These are phyloP conservation scores for Heliophila coronopifolia DNA, from an alignment of 441 rosid genomes.

Conservation along the genomic window DNA sequence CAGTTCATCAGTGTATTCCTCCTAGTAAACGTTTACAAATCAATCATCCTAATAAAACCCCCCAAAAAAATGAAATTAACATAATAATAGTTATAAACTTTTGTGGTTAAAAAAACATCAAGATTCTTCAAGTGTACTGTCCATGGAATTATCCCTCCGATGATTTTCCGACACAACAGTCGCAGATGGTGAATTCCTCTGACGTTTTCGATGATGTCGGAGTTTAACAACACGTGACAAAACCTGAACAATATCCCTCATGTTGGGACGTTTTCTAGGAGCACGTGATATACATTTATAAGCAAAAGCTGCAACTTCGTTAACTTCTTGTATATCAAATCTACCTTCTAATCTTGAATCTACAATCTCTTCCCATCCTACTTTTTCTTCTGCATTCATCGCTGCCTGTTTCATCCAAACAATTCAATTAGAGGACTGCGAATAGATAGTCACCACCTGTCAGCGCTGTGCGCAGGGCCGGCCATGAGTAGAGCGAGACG, in stretches of 20 bases:
- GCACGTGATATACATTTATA: slow-evolving; percentile 68
- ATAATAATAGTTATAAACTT: no score
- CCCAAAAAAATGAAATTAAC: no score
- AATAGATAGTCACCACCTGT: no score
- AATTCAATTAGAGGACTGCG: no score
- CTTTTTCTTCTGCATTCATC: slow-evolving; percentile 69
- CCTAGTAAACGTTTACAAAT: no score
- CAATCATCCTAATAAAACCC: no score
- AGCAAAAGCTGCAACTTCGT: slow-evolving; percentile 79
- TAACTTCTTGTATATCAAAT: slow-evolving; percentile 65
- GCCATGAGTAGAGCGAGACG: no score
- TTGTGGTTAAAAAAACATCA: no score
- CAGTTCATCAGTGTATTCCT: no score
- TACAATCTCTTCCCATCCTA: slow-evolving; percentile 93
- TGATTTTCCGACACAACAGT: no score
- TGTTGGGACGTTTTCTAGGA: slow-evolving; percentile 74
- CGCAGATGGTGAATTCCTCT: no score
- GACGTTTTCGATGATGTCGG: slow-evolving; percentile 61
- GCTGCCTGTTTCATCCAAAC: slow-evolving; percentile 57
- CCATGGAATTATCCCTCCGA: slow-evolving; percentile 61
- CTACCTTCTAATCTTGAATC: slow-evolving; percentile 73
- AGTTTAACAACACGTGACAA: slow-evolving; percentile 58
- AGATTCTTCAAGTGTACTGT: slow-evolving; percentile 48
- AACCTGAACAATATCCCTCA: slow-evolving; percentile 91
- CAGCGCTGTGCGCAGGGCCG: no score